These are phyloP conservation scores for Chiua virens DNA, from an alignment of 768 basidiomycete genomes.

Conservation along the genomic window DNA sequence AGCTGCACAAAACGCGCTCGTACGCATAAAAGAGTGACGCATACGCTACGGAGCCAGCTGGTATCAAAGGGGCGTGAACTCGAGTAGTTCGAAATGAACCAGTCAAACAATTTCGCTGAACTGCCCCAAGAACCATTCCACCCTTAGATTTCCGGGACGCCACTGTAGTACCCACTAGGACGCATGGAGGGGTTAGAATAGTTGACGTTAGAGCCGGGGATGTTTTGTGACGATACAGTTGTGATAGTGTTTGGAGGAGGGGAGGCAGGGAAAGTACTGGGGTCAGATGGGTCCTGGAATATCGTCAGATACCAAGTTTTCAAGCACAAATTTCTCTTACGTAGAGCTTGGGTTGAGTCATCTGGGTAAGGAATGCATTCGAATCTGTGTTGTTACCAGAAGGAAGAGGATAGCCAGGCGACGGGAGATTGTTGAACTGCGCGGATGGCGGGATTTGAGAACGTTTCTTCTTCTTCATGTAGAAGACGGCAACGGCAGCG, in stretches of 20 bases:
- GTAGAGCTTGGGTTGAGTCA: slow-evolving; percentile 29
- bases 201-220: slow-evolving; percentile 2
- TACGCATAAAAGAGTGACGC: not conserved
- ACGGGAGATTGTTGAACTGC: not conserved
- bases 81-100: not conserved
- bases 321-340: slow-evolving; percentile 17
- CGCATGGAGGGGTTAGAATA: slow-evolving; percentile 12
- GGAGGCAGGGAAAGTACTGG: slow-evolving; percentile 36
- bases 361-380: slow-evolving; percentile 13
- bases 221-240: slow-evolving; percentile 5
- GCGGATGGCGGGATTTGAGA: slow-evolving; percentile 21
- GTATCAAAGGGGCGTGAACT: not conserved
- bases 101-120: not conserved
- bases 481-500: slow-evolving; percentile 40
- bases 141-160: slow-evolving; percentile 25
- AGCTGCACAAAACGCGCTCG: not conserved
- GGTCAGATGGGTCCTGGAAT: slow-evolving; percentile 36
- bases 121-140: too few species aligned
- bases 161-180: slow-evolving; percentile 23
- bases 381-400: slow-evolving; percentile 5
- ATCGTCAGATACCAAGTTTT: slow-evolving; percentile 1
- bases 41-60: not conserved
- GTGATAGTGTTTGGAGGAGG: slow-evolving; percentile 16
- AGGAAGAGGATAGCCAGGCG: not conserved
- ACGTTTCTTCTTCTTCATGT: slow-evolving; percentile 31